Percentiles rank a stretch among this genome's conserved stretches.
These are phyloP conservation scores for Taphrina deformans DNA, from an alignment of 1,139 yeast species.

Conservation along the genomic window DNA sequence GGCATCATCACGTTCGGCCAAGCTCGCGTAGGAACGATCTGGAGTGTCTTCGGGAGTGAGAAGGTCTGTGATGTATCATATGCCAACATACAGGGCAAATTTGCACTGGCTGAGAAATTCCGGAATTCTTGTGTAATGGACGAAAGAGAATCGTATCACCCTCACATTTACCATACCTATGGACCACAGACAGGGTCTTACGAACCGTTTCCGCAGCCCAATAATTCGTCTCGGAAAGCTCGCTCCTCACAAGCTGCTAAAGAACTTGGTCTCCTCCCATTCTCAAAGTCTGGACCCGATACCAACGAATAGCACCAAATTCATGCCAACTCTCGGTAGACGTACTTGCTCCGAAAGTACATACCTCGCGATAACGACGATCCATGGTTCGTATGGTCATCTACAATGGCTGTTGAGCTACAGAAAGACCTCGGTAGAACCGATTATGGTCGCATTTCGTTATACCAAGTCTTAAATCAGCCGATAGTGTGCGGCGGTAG, in stretches of 20 bases:
- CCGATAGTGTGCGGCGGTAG: no score
- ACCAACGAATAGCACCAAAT: no score
- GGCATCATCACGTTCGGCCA: constrained; percentile 52
- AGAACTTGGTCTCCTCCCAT: constrained; percentile 42
- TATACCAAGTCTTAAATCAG: no score
- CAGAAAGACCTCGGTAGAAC: no score
- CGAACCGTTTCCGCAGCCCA: constrained; percentile 48
- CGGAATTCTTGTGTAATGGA: constrained; percentile 55
- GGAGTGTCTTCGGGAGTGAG: constrained; percentile 53
- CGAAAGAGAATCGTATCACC: constrained; percentile 51
- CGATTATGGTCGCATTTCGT: no score
- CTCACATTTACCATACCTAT: constrained; percentile 48
- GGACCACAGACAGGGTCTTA: constrained; percentile 49
- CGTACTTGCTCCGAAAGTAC: no score
- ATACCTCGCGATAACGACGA: no score
- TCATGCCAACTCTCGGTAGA: no score
- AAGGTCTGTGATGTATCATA: constrained; percentile 55
- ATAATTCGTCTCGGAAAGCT: constrained; percentile 45
- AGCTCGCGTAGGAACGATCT: constrained; percentile 52
- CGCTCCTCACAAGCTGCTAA: constrained; percentile 46
- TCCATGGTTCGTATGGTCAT: no score
- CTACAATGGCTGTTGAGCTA: no score
- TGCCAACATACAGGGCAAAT: constrained; percentile 55
- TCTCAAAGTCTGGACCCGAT: no score
- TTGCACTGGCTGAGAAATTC: constrained; percentile 51